Evolutionary conservation across 2,329 filamentous ascomycete genomes (phyloP), one percentile per base, ranked within the genome.

Genomic region (Fusarium avenaceum): DNA sequence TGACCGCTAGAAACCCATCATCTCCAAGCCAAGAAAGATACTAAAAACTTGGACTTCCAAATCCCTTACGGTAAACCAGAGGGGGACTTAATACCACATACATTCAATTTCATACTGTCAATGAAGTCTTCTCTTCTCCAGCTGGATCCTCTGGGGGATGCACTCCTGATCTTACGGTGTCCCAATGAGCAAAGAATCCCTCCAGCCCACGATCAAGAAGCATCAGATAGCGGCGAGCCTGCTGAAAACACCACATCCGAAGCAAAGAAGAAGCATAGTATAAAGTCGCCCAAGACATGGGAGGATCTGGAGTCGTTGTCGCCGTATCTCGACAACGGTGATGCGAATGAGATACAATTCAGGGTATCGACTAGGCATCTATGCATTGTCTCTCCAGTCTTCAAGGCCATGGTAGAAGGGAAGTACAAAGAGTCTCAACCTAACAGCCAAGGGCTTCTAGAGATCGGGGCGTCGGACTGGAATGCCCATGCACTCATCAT

Each of bases 401-500:
- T 65, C 52, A 35, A n/a, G 3, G 38, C 39, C 3, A 67, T 67
- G 65, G 17, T 65, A 1, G 33, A 48, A 13, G 65, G 54, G 1
- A 35, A 22, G 4, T 57, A 32, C 19, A 50, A 20, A 9, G 51
- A 40, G 4, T 43, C 26, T 7, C 14, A 45, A 17, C 28, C 24
- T 20, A 14, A 52, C 6, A 7, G n/a, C 4, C 30, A 43, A 26
- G 52, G 42, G 2, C 30, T 45, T 1, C 47, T 39, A 6, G 52
- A 62, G 30, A 44, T 67, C 9, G 15, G 8, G 4, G 51, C 54
- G 2, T 57, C 20, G 6, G 57, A 60, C 2, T 78, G 74, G 75
- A 72, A 76, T n/a, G 4, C 51, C 1, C 53, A 70, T 1, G 73
- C 75, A 1, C 28, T 78, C 4, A 42, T 73, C 1, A 67, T 75